Evolutionary conservation across 805 yeast genomes (phyloP).

Genomic region (Dipodascopsis uninucleata): DNA sequence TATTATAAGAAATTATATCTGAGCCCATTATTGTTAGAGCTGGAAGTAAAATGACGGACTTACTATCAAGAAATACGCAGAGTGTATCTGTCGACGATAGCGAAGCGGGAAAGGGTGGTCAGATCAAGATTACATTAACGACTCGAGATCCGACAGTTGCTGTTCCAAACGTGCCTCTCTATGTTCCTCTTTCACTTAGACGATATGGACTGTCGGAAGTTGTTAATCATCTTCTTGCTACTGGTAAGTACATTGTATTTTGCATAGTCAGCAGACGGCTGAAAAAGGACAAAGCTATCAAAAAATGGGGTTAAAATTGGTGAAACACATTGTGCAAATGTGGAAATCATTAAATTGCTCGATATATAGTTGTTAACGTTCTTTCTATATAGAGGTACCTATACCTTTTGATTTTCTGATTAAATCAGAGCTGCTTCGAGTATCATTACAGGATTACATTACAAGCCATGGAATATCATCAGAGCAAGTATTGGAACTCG

Average conservation of each 20-base stretch:
- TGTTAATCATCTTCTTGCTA: conserved; percentile 77
- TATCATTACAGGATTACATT: conserved; percentile 76
- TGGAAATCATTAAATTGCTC: conserved; percentile 37
- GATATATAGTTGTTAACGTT: no score
- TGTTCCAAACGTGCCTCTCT: conserved; percentile 75
- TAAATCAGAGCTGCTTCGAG: conserved; percentile 66
- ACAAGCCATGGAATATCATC: conserved; percentile 71
- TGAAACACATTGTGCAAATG: conserved; percentile 6
- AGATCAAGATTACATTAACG: conserved; percentile 62
- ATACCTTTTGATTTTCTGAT: conserved; percentile 91
- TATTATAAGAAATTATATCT: no score
- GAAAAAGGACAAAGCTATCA: no score
- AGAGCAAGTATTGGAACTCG: conserved; percentile 75
- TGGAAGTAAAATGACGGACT: no score
- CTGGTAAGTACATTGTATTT: conserved; percentile 27
- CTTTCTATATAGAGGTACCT: conserved; percentile 45
- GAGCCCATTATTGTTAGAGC: no score
- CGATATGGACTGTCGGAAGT: conserved; percentile 92
- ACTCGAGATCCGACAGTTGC: conserved; percentile 77
- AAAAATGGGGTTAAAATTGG: no score
- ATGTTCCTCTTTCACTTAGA: conserved; percentile 79
- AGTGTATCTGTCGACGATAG: no score
- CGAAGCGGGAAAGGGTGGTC: conserved; percentile 35
- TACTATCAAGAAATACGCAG: no score
- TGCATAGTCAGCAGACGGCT: no score